Base-by-base conservation (phyloP, 108 stramenopile genomes). In the Nitzschia sp. region DNA sequence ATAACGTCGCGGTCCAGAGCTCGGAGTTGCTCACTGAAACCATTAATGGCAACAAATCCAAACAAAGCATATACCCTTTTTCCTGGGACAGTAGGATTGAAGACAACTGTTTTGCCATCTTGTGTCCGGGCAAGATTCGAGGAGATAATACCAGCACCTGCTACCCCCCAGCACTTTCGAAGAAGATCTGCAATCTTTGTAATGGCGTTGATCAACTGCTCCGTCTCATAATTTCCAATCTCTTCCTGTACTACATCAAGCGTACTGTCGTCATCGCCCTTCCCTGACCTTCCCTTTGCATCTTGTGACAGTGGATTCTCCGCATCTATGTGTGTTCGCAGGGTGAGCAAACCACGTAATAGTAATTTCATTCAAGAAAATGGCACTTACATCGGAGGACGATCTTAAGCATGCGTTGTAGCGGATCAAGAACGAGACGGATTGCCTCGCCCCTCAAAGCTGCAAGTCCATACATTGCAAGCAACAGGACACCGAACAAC, bases 141-240 rank as follows among this genome's bases (percentile, higher is more conserved):
- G n/a, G 95, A 91, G 70, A 98, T 97, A 53, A 98, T 97, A 29
- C 82, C 93, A 26, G 95, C 96, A 26, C 98, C 98, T 3, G 96
- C 98, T 40, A 96, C 95, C 12, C 98, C 98, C 89, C 97, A 98
- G 52, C 98, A 97, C 53, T 97, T 93, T 63, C 93, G 79, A 10
- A 98, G 77, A 22, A 98, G 73, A 72, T 92, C 92, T 10, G 96
- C 88, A 72, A 97, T 97, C 72, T 94, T 97, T 8, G 86, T 74
- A 34, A 98, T 90, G 0, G 98, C 90, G 51, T 82, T 86, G 53
- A 95, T 82, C 11, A 98, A 88, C 57, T 94, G 85, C 40, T 92
- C 92, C 7, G 98, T 97, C 80, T 98, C 98, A 72, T 91, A 94
- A 20, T 82, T 87, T 40, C 89, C 88, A n/a, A 88, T 58, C 79